Base-by-base conservation (phyloP, 805 yeast species). In the Saturnispora galanensis region DNA sequence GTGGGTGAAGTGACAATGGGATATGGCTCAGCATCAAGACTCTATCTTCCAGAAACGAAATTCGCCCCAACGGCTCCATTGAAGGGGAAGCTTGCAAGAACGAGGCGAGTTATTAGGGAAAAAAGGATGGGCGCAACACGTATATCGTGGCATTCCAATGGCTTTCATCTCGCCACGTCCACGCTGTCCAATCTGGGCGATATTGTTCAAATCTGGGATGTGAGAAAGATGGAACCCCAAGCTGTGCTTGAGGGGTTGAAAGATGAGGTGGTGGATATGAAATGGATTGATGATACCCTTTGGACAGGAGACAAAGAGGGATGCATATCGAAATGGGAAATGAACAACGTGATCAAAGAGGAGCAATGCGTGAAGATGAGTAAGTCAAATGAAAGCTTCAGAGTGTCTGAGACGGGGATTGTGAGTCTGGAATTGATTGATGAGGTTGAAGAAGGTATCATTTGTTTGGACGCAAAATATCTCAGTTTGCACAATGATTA, bases 201-300 rank as follows among this genome's bases (percentile, higher is more conserved):
- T 35, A 76, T 75, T 4, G 60, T 74, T 3, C 72, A 80, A 35
- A 67, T 85, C 30, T 85, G 94, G 94, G 95, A 85, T 62, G 75
- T 82, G 38, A 69, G 95, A 50, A 73, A 69, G 52, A 62, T 66
- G 34, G 71, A 69, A 13, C 77, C 79, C 2, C 64, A 76, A 43
- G 73, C 77, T 8, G 63, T 65, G 35, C 63, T 82, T 33, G 56
- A 63, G 2, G 85, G 84, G 1, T 87, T 81, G 53, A 57, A 65
- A 5, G 79, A 74, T 48, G 59, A 60, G 31, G 66, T 85, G 12
- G 73, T 77, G 7, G 63, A 77, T 17, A 53, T 85, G 33, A 75
- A 77, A 48, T 85, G 93, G 90, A 58, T 69, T 3, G 47, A 52
- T 12, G 45, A 50, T 26, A 49, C 47, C n/a, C 49, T 81, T 29